These are phyloP conservation scores for Magnolia changhungtana DNA, from an alignment of 164 flowering plant genomes.

Conservation along the genomic window DNA sequence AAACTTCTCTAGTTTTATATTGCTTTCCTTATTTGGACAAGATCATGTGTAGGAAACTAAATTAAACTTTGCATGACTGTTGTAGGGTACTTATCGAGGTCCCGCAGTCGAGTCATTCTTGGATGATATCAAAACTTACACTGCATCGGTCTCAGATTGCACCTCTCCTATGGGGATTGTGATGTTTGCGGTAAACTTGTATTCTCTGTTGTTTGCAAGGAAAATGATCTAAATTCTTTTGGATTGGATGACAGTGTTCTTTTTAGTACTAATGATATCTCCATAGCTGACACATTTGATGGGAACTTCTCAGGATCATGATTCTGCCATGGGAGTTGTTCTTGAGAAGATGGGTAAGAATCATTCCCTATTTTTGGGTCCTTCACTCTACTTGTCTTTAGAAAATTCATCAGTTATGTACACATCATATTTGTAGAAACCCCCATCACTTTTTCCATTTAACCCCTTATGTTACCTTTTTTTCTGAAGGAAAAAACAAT, in stretches of 20 bases:
- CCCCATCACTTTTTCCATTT: no score
- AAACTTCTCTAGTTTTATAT: no score
- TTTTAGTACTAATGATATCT: background rate
- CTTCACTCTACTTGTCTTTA: background rate
- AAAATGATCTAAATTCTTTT: background rate
- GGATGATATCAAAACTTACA: conserved; percentile 40
- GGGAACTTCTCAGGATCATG: conserved; percentile 30
- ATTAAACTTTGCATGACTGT: background rate
- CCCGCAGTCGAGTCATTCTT: conserved; percentile 42
- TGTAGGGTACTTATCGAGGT: conserved; percentile 23
- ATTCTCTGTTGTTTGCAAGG: background rate
- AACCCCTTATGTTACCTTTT: no score
- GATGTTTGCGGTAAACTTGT: conserved; percentile 54
- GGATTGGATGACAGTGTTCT: background rate
- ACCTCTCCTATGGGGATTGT: conserved; percentile 52
- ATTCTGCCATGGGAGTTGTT: conserved; percentile 37
- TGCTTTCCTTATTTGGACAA: background rate
- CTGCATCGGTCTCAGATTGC: conserved; percentile 44
- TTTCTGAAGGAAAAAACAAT: no score
- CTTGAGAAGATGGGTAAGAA: conserved; percentile 57
- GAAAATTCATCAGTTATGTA: no score
- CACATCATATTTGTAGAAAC: no score
- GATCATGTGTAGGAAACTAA: conserved; percentile 2
- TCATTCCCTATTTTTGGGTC: background rate
- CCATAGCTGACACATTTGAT: conserved; percentile 1